Evolutionary conservation across 1,139 yeast species (phyloP).

Genomic region (Arxiozyma heterogenica): DNA sequence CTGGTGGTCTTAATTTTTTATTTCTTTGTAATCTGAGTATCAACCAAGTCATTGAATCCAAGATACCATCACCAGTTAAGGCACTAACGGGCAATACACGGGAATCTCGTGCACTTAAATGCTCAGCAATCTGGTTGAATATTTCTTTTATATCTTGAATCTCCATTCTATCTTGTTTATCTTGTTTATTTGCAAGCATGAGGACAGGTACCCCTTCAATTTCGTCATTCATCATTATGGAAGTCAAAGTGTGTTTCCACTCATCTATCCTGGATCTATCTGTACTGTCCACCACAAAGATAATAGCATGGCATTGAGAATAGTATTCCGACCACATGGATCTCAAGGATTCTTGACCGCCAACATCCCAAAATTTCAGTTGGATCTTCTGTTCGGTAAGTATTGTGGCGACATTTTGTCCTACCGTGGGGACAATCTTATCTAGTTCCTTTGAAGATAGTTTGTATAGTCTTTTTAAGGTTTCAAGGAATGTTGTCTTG

Average conservation of each 20-base stretch:
- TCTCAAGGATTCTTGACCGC: slow-evolving; percentile 81
- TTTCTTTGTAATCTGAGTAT: slow-evolving; percentile 68
- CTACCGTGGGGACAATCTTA: slow-evolving; percentile 60
- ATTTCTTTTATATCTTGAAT: slow-evolving; percentile 71
- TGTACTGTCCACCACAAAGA: slow-evolving; percentile 86
- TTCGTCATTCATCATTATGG: slow-evolving; percentile 41
- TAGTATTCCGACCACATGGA: slow-evolving; percentile 84
- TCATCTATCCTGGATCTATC: slow-evolving; percentile 77
- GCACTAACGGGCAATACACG: slow-evolving; percentile 87
- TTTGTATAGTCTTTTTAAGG: slow-evolving; percentile 44
- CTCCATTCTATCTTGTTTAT: slow-evolving; percentile 73
- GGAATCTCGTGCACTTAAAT: slow-evolving; percentile 82
- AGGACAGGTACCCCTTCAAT: slow-evolving; percentile 75
- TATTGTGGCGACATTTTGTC: slow-evolving; percentile 58
- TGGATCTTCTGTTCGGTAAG: slow-evolving; percentile 41
- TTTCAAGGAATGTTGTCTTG: slow-evolving; percentile 73
- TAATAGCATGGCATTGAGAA: slow-evolving; percentile 78
- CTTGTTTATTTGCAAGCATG: slow-evolving; percentile 95
- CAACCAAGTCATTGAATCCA: slow-evolving; percentile 85
- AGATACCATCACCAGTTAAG: slow-evolving; percentile 74
- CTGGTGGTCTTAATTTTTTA: slow-evolving; percentile 64
- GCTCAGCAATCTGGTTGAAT: slow-evolving; percentile 69
- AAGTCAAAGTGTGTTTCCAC: slow-evolving; percentile 45
- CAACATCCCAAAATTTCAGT: slow-evolving; percentile 89
- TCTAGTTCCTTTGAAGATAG: slow-evolving; percentile 31